A percentile compares a stretch with the other conserved stretches of the same genome.
These are phyloP conservation scores for Catunica adiposa DNA, from an alignment of 2,329 filamentous ascomycete genomes.

Conservation along the genomic window DNA sequence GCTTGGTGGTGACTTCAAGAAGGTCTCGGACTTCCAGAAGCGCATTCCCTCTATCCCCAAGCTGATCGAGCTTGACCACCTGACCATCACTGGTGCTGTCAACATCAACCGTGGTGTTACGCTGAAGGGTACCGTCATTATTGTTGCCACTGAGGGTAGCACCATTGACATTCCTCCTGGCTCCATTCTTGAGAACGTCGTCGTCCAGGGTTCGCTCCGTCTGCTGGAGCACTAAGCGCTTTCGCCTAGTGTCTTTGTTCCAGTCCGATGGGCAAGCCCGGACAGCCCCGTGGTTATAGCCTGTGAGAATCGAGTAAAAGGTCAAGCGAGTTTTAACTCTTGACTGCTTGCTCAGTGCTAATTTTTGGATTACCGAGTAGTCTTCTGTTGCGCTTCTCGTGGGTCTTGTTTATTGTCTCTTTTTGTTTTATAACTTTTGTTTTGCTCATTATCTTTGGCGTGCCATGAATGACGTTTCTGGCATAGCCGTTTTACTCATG, in stretches of 20 bases:
- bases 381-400: too few species aligned
- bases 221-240: constrained; percentile 44
- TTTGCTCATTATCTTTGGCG: neutral
- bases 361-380: too few species aligned
- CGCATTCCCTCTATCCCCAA: constrained; percentile 75
- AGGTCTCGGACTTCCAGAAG: constrained; percentile 93
- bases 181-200: constrained; percentile 94
- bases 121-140: constrained; percentile 96
- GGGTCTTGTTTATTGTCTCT: neutral
- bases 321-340: too few species aligned
- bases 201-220: constrained; percentile 89
- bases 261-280: neutral
- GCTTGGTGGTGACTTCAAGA: constrained; percentile 98
- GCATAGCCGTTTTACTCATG: neutral
- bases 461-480: neutral
- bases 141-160: constrained; percentile 91
- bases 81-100: constrained; percentile 94
- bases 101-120: constrained; percentile 92
- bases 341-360: too few species aligned
- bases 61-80: constrained; percentile 81
- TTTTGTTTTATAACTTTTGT: neutral
- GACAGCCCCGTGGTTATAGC: neutral
- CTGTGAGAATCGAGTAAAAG: neutral
- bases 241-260: neutral
- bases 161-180: constrained; percentile 96